Conservation (phyloP, 768 basidiomycete species). For the Russula vinacea region DNA sequence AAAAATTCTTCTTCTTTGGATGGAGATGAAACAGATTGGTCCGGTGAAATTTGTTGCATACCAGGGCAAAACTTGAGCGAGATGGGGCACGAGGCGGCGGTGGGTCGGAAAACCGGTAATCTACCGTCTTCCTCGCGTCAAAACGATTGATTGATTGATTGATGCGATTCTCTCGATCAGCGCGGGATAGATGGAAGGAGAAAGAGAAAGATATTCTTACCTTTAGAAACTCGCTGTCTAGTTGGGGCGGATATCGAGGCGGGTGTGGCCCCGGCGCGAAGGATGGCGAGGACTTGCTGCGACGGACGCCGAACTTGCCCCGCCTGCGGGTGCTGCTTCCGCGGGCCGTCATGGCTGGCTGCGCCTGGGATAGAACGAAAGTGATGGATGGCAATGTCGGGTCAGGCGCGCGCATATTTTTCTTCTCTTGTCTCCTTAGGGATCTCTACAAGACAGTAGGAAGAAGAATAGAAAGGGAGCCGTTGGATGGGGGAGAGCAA, state of each 20-base stretch:
- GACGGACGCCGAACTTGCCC: slow-evolving; percentile 8
- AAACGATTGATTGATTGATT: not conserved
- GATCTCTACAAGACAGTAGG: not conserved
- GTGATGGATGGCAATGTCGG: slow-evolving; percentile 30
- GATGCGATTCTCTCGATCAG: slow-evolving; percentile 3
- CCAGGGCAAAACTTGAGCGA: slow-evolving; percentile 30
- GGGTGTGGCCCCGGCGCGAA: slow-evolving; percentile 18
- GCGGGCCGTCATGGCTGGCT: not conserved
- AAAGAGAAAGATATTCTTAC: slow-evolving; percentile 3
- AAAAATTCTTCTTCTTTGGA: not conserved
- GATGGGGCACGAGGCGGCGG: slow-evolving; percentile 18
- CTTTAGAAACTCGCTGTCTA: slow-evolving; percentile 27
- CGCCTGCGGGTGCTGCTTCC: slow-evolving; percentile 7
- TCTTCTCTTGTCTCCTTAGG: not conserved
- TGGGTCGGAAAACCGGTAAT: slow-evolving; percentile 20
- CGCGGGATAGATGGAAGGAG: not conserved
- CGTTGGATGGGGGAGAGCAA: not conserved
- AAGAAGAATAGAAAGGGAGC: not conserved
- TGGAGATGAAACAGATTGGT: not conserved
- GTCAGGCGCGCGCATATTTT: slow-evolving; percentile 24
- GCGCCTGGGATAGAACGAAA: slow-evolving; percentile 24
- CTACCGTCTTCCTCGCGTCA: slow-evolving; percentile 27
- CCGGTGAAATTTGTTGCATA: slow-evolving; percentile 11
- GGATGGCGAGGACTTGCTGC: slow-evolving; percentile 19
- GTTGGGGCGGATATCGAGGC: slow-evolving; percentile 29